These are phyloP conservation scores for Ustilago nuda DNA, from an alignment of 1,284 basidiomycete genomes.

Conservation along the genomic window DNA sequence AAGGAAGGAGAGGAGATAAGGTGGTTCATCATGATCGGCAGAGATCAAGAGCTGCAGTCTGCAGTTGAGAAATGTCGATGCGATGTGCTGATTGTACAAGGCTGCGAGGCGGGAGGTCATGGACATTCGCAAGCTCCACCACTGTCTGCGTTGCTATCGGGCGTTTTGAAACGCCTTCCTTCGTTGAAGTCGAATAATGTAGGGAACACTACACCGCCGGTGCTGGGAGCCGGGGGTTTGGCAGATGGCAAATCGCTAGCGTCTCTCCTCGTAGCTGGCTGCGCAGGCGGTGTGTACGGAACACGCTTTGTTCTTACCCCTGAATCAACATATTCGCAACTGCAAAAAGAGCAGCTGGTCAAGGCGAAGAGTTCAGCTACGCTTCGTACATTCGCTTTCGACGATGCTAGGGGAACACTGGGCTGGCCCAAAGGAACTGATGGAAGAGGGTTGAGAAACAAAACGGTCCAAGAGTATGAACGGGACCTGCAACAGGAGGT, in stretches of 20 bases:
- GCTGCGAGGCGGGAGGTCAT: slow-evolving; percentile 64
- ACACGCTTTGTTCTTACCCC: slow-evolving; percentile 66
- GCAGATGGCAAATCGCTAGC: slow-evolving; percentile 54
- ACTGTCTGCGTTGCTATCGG: slow-evolving; percentile 47
- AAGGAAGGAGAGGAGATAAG: slow-evolving; percentile 35
- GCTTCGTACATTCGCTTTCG: slow-evolving; percentile 61
- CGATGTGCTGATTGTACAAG: slow-evolving; percentile 62
- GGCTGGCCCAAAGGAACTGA: slow-evolving; percentile 66
- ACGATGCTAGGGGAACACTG: slow-evolving; percentile 63
- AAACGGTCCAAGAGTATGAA: slow-evolving; percentile 62
- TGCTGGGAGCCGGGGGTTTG: slow-evolving; percentile 64
- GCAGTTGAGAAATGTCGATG: slow-evolving; percentile 52
- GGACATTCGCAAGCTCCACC: slow-evolving; percentile 60
- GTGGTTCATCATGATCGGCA: slow-evolving; percentile 59
- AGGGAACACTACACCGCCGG: slow-evolving; percentile 17
- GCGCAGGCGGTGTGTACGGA: slow-evolving; percentile 63
- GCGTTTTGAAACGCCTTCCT: slow-evolving; percentile 21
- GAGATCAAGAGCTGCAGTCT: slow-evolving; percentile 43
- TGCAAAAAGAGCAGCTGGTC: slow-evolving; percentile 60
- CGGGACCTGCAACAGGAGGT: slow-evolving; percentile 29
- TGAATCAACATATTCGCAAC: slow-evolving; percentile 57
- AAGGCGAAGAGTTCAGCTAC: slow-evolving; percentile 46
- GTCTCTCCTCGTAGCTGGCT: slow-evolving; percentile 56
- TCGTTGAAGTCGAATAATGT: slow-evolving; percentile 34
- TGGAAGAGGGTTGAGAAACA: slow-evolving; percentile 59